A percentile compares a stretch with the other conserved stretches of the same genome.
phyloP scores from a whole-genome alignment of 768 basidiomycete genomes.

The Pholiota molesta region DNA sequence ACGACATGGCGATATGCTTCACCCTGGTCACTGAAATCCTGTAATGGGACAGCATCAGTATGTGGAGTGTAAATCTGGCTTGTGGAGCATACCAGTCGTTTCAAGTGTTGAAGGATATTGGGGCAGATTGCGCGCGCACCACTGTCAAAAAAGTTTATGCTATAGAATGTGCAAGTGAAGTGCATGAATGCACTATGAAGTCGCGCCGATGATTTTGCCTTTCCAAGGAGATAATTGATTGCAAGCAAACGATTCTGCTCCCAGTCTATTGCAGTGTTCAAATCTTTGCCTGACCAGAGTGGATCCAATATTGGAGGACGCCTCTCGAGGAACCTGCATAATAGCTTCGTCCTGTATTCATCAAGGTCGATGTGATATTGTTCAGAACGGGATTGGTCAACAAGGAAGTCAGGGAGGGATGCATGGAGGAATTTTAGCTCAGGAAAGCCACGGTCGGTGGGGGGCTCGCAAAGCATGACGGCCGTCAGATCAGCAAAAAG shows the following conservation, averaged over 20 bases:
- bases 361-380: neutral
- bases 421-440: constrained; percentile 2
- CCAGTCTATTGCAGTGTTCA: neutral
- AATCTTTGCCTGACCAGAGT: neutral
- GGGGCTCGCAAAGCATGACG: neutral
- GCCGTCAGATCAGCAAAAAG: too few species aligned
- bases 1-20: neutral
- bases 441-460: neutral
- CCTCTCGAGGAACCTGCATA: neutral
- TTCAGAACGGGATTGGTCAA: neutral
- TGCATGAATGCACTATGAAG: neutral
- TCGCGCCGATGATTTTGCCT: neutral
- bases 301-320: neutral
- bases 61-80: neutral
- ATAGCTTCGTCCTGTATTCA: neutral
- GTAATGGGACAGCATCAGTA: neutral
- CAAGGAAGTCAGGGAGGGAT: constrained; percentile 4
- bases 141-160: too few species aligned
- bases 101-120: neutral
- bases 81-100: neutral
- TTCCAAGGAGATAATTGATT: too few species aligned
- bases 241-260: neutral
- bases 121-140: neutral
- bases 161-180: neutral
- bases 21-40: neutral